Base-by-base conservation (phyloP, 345 rosid species). In the Salix dunnii region DNA sequence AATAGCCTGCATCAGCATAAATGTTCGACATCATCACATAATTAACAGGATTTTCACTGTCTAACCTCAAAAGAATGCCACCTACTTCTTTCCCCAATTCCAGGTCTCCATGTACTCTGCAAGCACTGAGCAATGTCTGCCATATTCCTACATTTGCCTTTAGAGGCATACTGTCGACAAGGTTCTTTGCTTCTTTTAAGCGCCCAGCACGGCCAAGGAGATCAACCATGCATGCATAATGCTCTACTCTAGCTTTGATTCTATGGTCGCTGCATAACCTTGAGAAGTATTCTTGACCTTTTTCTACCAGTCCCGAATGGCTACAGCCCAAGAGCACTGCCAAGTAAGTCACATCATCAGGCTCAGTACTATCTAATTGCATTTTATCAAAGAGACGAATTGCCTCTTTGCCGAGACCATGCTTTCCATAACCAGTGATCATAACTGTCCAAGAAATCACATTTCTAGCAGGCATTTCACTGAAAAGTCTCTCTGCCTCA, bases 381-480 rank as follows among this genome's bases (percentile, higher is more conserved):
- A 95, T 91, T 74, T 86, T 53, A 27, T 89, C 68, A 71, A 91
- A 93, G 63, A 81, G 75, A 69, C 60, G 36, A 67, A 88, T 77
- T 20, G 98, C 98, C 73, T 86, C 86, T 78, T 70, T 62, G 17
- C 94, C 97, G 72, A 91, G 88, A 76, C 98, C 98, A 74, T 95
- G 94, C 82, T 93, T 95, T 67, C 94, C 99, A 5, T 87, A 93
- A 62, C 98, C 99, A 40, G 94, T 90, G 80, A 96, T 93, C 93
- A 93, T 84, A 27, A 87, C 84, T 2, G 99, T 93, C 98, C 98
- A 96, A 46, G 99, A 90, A 63, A 96, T 88, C 78, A 91, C 91
- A 84, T 92, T 86, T 80, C 79, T 88, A 9, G 72, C 51, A 1
- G 89, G 82, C 91, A 93, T 91, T 82, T 89, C 78, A 25, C 60